phyloP scores from a whole-genome alignment of 352 stramenopile species.

The Pythium dissotocum region DNA sequence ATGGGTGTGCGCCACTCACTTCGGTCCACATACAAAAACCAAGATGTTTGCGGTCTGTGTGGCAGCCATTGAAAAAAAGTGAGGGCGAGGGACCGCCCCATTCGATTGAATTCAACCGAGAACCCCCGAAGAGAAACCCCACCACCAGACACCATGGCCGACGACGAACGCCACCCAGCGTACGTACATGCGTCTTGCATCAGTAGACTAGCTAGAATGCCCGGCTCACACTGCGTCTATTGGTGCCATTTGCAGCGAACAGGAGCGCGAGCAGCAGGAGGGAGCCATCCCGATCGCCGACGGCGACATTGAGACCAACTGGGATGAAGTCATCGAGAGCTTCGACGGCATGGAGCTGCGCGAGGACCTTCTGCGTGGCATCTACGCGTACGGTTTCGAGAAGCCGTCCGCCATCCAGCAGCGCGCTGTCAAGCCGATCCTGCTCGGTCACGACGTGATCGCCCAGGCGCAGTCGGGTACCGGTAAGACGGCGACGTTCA shows the following conservation, averaged over 20 bases:
- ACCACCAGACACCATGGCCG: constrained; percentile 58
- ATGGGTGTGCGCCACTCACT: constrained; percentile 53
- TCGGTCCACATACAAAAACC: constrained; percentile 60
- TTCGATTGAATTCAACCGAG: constrained; percentile 39
- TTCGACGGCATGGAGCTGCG: constrained; percentile 99
- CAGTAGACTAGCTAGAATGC: neutral
- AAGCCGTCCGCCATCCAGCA: constrained; percentile 99
- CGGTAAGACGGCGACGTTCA: constrained; percentile 99
- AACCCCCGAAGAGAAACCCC: constrained; percentile 33
- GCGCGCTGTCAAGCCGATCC: constrained; percentile 97
- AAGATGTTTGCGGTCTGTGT: constrained; percentile 34
- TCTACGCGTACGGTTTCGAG: constrained; percentile 99
- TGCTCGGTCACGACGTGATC: constrained; percentile 98
- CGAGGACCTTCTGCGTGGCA: constrained; percentile 98
- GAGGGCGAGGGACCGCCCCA: constrained; percentile 39
- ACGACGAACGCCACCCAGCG: constrained; percentile 74
- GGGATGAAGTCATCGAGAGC: constrained; percentile 97
- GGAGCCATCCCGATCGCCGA: constrained; percentile 82
- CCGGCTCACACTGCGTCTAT: constrained; percentile 2
- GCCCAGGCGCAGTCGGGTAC: constrained; percentile 98
- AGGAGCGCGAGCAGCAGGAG: constrained; percentile 68
- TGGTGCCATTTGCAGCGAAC: constrained; percentile 11
- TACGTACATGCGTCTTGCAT: constrained; percentile 7
- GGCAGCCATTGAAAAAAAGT: constrained; percentile 33
- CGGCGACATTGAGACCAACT: constrained; percentile 98